Conservation (phyloP, 805 yeast species). For the Candida manassasensis region DNA sequence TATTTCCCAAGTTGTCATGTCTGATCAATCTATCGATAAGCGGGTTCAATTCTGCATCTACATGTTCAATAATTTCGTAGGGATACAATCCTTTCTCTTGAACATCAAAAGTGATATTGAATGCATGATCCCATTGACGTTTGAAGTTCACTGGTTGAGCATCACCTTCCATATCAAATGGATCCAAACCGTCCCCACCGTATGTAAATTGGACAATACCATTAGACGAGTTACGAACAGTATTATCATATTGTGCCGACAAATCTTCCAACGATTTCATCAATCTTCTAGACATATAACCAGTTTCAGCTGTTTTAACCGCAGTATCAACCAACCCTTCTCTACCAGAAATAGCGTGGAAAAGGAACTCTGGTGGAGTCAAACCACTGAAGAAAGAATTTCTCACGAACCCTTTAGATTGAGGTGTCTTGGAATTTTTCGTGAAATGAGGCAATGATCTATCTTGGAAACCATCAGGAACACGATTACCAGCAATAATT, state of each 20-base stretch:
- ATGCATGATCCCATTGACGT: slow-evolving; percentile 93
- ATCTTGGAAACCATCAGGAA: slow-evolving; percentile 99
- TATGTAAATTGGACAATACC: slow-evolving; percentile 97
- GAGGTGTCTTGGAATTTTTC: slow-evolving; percentile 94
- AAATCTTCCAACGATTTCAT: slow-evolving; percentile 97
- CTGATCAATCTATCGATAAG: slow-evolving; percentile 57
- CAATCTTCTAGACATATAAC: slow-evolving; percentile 95
- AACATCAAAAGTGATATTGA: slow-evolving; percentile 60
- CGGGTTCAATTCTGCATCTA: slow-evolving; percentile 55
- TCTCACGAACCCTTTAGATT: slow-evolving; percentile 95
- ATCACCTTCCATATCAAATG: slow-evolving; percentile 98
- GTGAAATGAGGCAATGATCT: slow-evolving; percentile 96
- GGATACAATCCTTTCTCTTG: slow-evolving; percentile 60
- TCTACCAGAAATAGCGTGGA: slow-evolving; percentile 99
- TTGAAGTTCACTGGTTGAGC: slow-evolving; percentile 91
- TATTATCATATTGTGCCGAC: slow-evolving; percentile 86
- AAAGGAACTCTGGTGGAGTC: slow-evolving; percentile 93
- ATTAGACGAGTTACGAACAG: slow-evolving; percentile 91
- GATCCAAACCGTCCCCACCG: slow-evolving; percentile 99
- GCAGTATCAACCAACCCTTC: slow-evolving; percentile 99
- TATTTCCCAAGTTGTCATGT: slow-evolving; percentile 68
- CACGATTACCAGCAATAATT: slow-evolving; percentile 97
- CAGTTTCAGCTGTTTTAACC: slow-evolving; percentile 98
- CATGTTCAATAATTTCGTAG: slow-evolving; percentile 54
- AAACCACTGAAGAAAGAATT: slow-evolving; percentile 93